These are phyloP conservation scores for Leccinum arenicola DNA, from an alignment of 768 basidiomycete species.

Conservation along the genomic window DNA sequence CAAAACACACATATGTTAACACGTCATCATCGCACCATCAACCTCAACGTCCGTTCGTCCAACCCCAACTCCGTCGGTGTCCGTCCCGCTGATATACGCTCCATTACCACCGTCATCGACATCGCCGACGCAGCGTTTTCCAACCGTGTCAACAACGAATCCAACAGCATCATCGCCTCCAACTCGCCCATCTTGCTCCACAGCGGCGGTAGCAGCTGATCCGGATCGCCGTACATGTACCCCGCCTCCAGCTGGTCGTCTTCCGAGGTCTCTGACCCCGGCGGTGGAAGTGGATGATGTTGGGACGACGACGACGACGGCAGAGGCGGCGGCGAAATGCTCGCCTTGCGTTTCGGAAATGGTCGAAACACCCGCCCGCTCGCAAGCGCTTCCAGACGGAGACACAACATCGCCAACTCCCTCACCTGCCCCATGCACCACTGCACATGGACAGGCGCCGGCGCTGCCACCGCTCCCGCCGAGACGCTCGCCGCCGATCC, in stretches of 20 bases:
- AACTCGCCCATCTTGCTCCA: slow-evolving; percentile 66
- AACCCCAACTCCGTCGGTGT: slow-evolving; percentile 38
- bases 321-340: slow-evolving; percentile 15
- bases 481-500: slow-evolving; percentile 15
- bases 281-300: slow-evolving; percentile 28
- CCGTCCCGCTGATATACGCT: slow-evolving; percentile 26
- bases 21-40: slow-evolving; percentile 19
- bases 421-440: slow-evolving; percentile 74
- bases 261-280: slow-evolving; percentile 14
- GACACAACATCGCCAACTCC: slow-evolving; percentile 66
- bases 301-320: background rate
- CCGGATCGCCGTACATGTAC: slow-evolving; percentile 57
- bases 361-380: slow-evolving; percentile 58
- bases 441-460: slow-evolving; percentile 30
- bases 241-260: slow-evolving; percentile 29
- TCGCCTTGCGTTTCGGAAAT: slow-evolving; percentile 34
- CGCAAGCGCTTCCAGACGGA: slow-evolving; percentile 78
- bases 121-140: slow-evolving; percentile 61
- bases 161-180: slow-evolving; percentile 72
- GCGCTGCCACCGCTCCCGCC: slow-evolving; percentile 7
- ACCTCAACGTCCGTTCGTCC: slow-evolving; percentile 47
- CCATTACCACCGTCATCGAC: slow-evolving; percentile 7
- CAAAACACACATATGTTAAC: background rate
- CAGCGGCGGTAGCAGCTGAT: slow-evolving; percentile 65
- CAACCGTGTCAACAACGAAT: slow-evolving; percentile 71